phyloP scores from a whole-genome alignment of 2,329 filamentous ascomycete genomes.

The Thielaviopsis populi region DNA sequence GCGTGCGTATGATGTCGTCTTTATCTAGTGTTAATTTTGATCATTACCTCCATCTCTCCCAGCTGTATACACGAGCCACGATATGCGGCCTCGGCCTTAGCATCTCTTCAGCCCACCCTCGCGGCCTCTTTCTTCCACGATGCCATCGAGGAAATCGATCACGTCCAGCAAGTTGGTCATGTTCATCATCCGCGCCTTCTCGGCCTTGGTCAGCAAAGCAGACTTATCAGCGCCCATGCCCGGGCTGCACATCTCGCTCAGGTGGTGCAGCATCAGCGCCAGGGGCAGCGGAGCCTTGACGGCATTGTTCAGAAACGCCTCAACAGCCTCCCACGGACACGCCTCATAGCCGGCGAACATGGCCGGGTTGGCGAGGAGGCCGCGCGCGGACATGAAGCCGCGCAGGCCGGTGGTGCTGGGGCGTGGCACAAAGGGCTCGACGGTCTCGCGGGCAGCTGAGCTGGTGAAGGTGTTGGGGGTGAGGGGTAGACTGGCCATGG shows the following conservation, averaged over 20 bases:
- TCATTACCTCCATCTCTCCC: neutral
- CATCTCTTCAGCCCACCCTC: neutral
- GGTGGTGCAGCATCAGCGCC: slow-evolving; percentile 49
- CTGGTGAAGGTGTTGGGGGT: slow-evolving; percentile 21
- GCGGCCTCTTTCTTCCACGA: slow-evolving; percentile 24
- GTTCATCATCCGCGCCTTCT: slow-evolving; percentile 36
- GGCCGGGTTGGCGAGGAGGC: slow-evolving; percentile 51
- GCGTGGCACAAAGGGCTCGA: slow-evolving; percentile 20
- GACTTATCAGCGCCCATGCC: slow-evolving; percentile 39
- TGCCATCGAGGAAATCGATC: slow-evolving; percentile 44
- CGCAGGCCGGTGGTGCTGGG: slow-evolving; percentile 36
- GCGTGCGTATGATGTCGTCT: slow-evolving; percentile 2
- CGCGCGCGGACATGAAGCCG: slow-evolving; percentile 56
- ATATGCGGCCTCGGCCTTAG: neutral
- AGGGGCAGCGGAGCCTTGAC: slow-evolving; percentile 44
- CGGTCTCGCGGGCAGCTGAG: slow-evolving; percentile 19
- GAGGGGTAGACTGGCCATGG: slow-evolving; percentile 33
- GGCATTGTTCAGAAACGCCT: slow-evolving; percentile 45
- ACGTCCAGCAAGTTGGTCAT: slow-evolving; percentile 41
- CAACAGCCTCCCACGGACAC: slow-evolving; percentile 48
- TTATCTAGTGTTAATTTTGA: slow-evolving; percentile 3
- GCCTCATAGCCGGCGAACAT: slow-evolving; percentile 42
- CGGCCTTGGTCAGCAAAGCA: slow-evolving; percentile 38
- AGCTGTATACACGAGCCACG: no score
- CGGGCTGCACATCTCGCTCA: slow-evolving; percentile 50